These are phyloP conservation scores for Mimosa pudica DNA, from an alignment of 306 rosid genomes.

Conservation along the genomic window DNA sequence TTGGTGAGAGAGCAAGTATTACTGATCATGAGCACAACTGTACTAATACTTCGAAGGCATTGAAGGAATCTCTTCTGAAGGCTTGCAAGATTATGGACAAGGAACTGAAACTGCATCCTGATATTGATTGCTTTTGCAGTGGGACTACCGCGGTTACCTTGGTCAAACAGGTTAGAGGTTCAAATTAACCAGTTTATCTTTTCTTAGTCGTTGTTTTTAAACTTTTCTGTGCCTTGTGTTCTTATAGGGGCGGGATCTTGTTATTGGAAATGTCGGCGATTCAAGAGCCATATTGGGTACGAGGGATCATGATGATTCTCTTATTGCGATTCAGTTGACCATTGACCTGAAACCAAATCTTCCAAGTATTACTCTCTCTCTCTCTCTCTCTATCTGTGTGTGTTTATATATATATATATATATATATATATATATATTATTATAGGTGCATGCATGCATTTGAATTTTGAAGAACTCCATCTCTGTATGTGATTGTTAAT, in stretches of 20 bases:
- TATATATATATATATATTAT: no score
- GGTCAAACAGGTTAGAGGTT: conserved; percentile 64
- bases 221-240: conserved; percentile 22
- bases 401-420: no score
- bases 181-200: background rate
- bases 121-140: conserved; percentile 66
- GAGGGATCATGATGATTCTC: conserved; percentile 49
- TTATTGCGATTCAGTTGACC: conserved; percentile 71
- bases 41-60: conserved; percentile 34
- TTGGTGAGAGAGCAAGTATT: conserved; percentile 36
- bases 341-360: conserved; percentile 82
- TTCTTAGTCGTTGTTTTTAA: conserved; percentile 20
- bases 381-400: background rate
- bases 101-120: conserved; percentile 68
- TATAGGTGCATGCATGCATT: background rate
- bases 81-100: conserved; percentile 78
- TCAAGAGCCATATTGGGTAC: conserved; percentile 72
- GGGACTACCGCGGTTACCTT: conserved; percentile 84
- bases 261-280: conserved; percentile 61
- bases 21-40: conserved; percentile 36
- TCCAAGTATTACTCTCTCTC: conserved; percentile 59
- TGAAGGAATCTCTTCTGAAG: conserved; percentile 59
- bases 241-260: conserved; percentile 66
- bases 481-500: background rate
- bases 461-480: conserved; percentile 14